Evolutionary conservation across 768 basidiomycete species (phyloP).

Genomic region (Leccinum aurantiacum): DNA sequence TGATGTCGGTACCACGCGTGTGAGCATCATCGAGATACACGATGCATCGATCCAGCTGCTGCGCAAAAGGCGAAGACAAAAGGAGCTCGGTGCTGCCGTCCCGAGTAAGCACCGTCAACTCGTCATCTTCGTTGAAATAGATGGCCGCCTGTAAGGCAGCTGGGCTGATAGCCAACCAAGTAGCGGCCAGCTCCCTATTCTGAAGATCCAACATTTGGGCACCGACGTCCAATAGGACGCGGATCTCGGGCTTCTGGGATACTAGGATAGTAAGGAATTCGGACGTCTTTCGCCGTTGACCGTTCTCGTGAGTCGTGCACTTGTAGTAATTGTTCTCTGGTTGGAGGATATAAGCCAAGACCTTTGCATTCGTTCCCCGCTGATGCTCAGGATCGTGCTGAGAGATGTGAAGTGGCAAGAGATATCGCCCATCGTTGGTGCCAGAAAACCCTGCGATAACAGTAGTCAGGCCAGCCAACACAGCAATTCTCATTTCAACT

Average conservation of each 20-base stretch:
- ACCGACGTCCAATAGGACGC: slow-evolving; percentile 54
- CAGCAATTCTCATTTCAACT: slow-evolving; percentile 1
- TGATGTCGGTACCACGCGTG: slow-evolving; percentile 41
- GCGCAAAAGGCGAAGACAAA: slow-evolving; percentile 33
- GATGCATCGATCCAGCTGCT: slow-evolving; percentile 36
- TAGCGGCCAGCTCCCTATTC: slow-evolving; percentile 39
- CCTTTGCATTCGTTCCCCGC: slow-evolving; percentile 46
- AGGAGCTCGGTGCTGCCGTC: slow-evolving; percentile 32
- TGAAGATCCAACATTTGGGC: slow-evolving; percentile 55
- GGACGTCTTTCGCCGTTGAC: slow-evolving; percentile 16
- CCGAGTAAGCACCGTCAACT: slow-evolving; percentile 33
- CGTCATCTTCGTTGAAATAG: slow-evolving; percentile 35
- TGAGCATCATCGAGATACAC: slow-evolving; percentile 42
- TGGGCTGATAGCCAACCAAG: slow-evolving; percentile 38
- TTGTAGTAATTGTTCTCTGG: slow-evolving; percentile 22
- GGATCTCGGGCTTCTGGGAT: slow-evolving; percentile 38
- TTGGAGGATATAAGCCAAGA: slow-evolving; percentile 32
- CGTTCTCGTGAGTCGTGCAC: slow-evolving; percentile 7
- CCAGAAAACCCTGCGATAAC: slow-evolving; percentile 38
- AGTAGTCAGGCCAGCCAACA: not conserved
- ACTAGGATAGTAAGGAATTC: slow-evolving; percentile 33
- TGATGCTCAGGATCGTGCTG: slow-evolving; percentile 32
- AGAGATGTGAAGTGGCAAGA: slow-evolving; percentile 35
- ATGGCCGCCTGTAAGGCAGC: slow-evolving; percentile 28
- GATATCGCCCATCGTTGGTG: slow-evolving; percentile 41